Evolutionary conservation across 2,329 filamentous ascomycete species (phyloP), one percentile per base, ranked within the genome.

Genomic region (Bipolaris sorokiniana): DNA sequence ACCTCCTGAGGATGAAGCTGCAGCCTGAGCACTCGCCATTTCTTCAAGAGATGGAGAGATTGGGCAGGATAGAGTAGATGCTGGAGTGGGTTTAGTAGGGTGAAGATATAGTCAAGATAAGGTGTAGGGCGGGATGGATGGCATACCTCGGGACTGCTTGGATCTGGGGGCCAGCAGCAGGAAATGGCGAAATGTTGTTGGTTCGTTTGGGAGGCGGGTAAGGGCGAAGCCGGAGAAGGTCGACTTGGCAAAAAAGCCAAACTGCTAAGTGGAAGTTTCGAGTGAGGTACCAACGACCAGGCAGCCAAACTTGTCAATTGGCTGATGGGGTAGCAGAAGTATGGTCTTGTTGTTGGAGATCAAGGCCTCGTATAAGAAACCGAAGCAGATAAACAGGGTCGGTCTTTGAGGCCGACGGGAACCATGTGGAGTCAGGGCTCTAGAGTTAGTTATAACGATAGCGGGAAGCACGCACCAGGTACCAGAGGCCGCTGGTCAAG

Each of bases 391-490:
- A 50, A 40, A 58, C 56, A 56, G 48, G 53, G 57, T 54, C 56
- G 56, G 61, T 65, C 51, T 56, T 54, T 52, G 52, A 64, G 58
- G 52, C 52, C 61, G 51, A 38, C 62, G 62, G 62, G 61, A 67
- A 59, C 67, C 54, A 70, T 66, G 64, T 71, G 69, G 71, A 70
- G 65, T 58, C 65, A 58, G 63, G 68, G 61, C 57, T 55, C 54
- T 57, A 60, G 65, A 48, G 56, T 67, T 57, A 66, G 65, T 67
- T 69, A 65, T 64, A 65, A 58, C 57, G 54, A 64, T 60, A 54
- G 63, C 55, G 55, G 51, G 61, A 67, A 67, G 72, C 73, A 76
- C 74, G 70, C 62, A 74, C 72, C 72, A 74, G 38, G 67, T 64
- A 69, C 69, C 62, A 64, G 62, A 68, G 48, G 55, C 61, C 61